These are phyloP conservation scores for Sporothrix brunneoviolacea DNA, from an alignment of 2,329 filamentous ascomycete genomes.

Conservation along the genomic window DNA sequence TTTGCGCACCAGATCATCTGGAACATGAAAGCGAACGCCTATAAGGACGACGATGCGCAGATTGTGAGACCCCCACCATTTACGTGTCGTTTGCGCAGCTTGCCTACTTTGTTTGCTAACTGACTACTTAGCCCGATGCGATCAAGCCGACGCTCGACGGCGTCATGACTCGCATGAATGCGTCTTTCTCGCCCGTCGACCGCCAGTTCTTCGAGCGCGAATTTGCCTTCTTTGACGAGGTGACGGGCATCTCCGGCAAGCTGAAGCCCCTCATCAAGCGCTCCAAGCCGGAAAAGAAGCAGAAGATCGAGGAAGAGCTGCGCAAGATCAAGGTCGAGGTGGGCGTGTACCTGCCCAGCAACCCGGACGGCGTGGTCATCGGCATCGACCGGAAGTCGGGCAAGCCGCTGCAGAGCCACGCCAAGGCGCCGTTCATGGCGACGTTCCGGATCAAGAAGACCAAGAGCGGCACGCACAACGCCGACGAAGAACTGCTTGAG, in stretches of 20 bases:
- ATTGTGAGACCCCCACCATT: conserved; percentile 50
- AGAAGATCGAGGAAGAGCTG: conserved; percentile 97
- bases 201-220: conserved; percentile 86
- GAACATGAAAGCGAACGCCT: conserved; percentile 99
- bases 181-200: conserved; percentile 73
- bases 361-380: conserved; percentile 93
- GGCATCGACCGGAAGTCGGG: conserved; percentile 97
- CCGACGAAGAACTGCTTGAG: conserved; percentile 45
- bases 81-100: no score
- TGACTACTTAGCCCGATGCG: conserved; percentile 63
- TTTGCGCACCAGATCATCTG: conserved; percentile 99
- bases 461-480: conserved; percentile 46
- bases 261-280: conserved; percentile 88
- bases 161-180: conserved; percentile 77
- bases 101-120: conserved; percentile 8
- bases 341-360: conserved; percentile 93
- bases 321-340: conserved; percentile 96
- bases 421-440: conserved; percentile 98
- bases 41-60: conserved; percentile 89
- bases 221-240: conserved; percentile 96
- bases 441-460: conserved; percentile 94
- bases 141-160: conserved; percentile 91
- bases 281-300: conserved; percentile 93
- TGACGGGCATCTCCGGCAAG: conserved; percentile 92
- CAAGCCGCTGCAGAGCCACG: conserved; percentile 94